Evolutionary conservation across 177 flowering plant species (phyloP).

Genomic region (Telopea speciosissima): DNA sequence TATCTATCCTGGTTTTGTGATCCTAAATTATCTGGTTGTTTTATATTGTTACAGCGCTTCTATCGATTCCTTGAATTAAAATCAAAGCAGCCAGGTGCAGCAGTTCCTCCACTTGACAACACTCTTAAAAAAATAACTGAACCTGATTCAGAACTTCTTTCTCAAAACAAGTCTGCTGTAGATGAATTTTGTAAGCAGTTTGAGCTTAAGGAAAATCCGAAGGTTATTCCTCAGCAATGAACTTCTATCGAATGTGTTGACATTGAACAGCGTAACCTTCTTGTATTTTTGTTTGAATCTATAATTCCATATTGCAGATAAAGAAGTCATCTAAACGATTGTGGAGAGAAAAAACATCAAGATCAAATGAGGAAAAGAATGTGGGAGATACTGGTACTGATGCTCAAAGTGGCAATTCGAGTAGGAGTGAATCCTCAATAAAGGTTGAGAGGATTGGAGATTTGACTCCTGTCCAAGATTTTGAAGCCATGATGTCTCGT

Average conservation of each 20-base stretch:
- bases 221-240: constrained; percentile 34
- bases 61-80: constrained; percentile 67
- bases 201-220: constrained; percentile 74
- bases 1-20: neutral
- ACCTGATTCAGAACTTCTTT: constrained; percentile 70
- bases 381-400: constrained; percentile 16
- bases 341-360: constrained; percentile 50
- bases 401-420: constrained; percentile 19
- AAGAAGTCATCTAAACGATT: constrained; percentile 54
- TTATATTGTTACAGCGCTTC: constrained; percentile 52
- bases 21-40: neutral
- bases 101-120: constrained; percentile 77
- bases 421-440: constrained; percentile 22
- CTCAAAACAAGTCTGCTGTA: constrained; percentile 39
- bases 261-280: neutral
- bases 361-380: constrained; percentile 37
- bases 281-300: neutral
- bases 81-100: constrained; percentile 66
- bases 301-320: constrained; percentile 39
- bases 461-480: constrained; percentile 67
- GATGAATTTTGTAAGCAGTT: constrained; percentile 51
- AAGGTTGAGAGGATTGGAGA: constrained; percentile 53
- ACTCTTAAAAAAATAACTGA: constrained; percentile 68
- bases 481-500: constrained; percentile 82
- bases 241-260: neutral